These are phyloP conservation scores for Elaeis guineensis DNA, from an alignment of 176 grass and related monocot genomes.

Conservation along the genomic window DNA sequence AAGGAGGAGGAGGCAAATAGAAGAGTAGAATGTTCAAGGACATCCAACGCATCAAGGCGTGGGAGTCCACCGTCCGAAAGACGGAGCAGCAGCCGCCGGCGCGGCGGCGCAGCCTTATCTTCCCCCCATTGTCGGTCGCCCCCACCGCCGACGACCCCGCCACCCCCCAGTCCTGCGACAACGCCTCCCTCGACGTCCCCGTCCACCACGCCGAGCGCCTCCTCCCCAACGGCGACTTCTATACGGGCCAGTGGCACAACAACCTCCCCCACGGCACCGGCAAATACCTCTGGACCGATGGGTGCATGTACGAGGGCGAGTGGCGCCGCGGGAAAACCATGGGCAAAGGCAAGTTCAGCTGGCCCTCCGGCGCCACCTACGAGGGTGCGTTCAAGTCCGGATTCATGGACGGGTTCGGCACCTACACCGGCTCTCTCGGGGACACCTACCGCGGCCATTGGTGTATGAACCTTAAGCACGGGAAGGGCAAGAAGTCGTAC, in stretches of 20 bases:
- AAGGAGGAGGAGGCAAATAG: not conserved
- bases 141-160: not conserved
- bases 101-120: conserved; percentile 10
- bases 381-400: conserved; percentile 60
- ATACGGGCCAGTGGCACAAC: conserved; percentile 35
- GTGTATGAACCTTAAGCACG: conserved; percentile 67
- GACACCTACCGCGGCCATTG: conserved; percentile 64
- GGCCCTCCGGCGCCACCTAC: conserved; percentile 69
- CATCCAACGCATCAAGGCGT: conserved; percentile 39
- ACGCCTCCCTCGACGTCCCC: conserved; percentile 4
- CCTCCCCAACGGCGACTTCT: conserved; percentile 58
- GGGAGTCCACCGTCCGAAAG: conserved; percentile 51
- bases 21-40: conserved; percentile 19
- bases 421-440: conserved; percentile 52
- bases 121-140: conserved; percentile 6
- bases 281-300: conserved; percentile 74
- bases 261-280: conserved; percentile 46
- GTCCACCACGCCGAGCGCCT: conserved; percentile 18
- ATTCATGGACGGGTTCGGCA: conserved; percentile 64
- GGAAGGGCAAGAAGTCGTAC: conserved; percentile 61
- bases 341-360: conserved; percentile 68
- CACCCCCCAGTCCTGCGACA: conserved; percentile 1
- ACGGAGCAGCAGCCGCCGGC: conserved; percentile 33
- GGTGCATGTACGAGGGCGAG: conserved; percentile 72
- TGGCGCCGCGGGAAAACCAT: conserved; percentile 50